Evolutionary conservation across 2,329 filamentous ascomycete species (phyloP).

Genomic region (Nemania serpens): DNA sequence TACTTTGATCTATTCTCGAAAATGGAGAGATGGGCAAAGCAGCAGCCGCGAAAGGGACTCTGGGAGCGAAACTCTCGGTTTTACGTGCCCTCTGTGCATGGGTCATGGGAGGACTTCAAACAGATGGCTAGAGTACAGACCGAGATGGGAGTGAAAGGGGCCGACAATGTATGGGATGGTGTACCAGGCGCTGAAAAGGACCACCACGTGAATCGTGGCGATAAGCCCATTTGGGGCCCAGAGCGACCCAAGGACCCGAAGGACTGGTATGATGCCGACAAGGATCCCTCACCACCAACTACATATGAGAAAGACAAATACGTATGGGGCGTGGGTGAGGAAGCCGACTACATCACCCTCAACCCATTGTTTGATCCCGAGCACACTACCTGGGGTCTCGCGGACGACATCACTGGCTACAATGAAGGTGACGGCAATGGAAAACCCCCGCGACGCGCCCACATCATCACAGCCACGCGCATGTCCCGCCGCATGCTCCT

Average conservation of each 20-base stretch:
- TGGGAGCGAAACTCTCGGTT: constrained; percentile 83
- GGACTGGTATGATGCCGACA: constrained; percentile 73
- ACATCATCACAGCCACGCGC: constrained; percentile 86
- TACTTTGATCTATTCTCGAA: constrained; percentile 77
- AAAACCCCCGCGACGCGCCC: constrained; percentile 75
- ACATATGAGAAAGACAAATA: constrained; percentile 79
- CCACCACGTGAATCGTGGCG: constrained; percentile 46
- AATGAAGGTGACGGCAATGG: constrained; percentile 65
- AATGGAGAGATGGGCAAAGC: constrained; percentile 69
- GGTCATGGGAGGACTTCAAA: constrained; percentile 78
- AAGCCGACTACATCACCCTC: constrained; percentile 89
- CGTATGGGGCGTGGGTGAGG: constrained; percentile 85
- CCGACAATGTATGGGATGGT: constrained; percentile 70
- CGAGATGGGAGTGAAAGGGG: constrained; percentile 67
- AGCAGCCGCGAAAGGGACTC: constrained; percentile 77
- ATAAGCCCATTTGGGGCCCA: constrained; percentile 82
- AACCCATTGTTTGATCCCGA: constrained; percentile 92
- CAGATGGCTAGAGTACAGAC: constrained; percentile 77
- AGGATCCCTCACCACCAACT: constrained; percentile 75
- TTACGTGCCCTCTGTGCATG: constrained; percentile 77
- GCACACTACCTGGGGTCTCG: constrained; percentile 81
- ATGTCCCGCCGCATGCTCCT: constrained; percentile 79
- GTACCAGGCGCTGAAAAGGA: constrained; percentile 50
- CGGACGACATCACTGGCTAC: constrained; percentile 83
- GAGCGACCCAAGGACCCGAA: constrained; percentile 67